A percentile compares a stretch with the other conserved stretches of the same genome.
Evolutionary conservation across 2,329 filamentous ascomycete genomes (phyloP).

Genomic region (Calonectria ilicicola): DNA sequence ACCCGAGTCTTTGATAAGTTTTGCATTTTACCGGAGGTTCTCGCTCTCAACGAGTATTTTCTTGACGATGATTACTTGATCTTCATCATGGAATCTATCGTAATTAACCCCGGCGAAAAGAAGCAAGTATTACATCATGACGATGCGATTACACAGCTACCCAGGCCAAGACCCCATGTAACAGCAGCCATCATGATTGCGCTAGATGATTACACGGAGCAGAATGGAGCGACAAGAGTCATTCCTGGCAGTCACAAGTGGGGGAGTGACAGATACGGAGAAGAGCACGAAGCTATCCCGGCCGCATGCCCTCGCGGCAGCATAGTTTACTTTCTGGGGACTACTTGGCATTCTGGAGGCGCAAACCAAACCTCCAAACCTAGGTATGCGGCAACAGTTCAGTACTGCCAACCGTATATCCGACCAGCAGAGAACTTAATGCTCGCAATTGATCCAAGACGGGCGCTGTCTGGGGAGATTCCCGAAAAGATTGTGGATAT

Average conservation of each 20-base stretch:
- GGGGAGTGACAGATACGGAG: conserved; percentile 2
- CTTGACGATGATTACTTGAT: conserved; percentile 16
- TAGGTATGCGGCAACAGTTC: conserved; percentile 15
- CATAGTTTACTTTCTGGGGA: conserved; percentile 17
- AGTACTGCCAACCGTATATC: conserved; percentile 22
- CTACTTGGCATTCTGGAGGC: conserved; percentile 18
- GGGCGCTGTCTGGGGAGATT: conserved; percentile 18
- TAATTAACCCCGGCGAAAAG: conserved; percentile 20
- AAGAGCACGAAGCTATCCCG: conserved; percentile 13
- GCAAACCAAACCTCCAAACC: conserved; percentile 8
- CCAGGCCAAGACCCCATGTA: conserved; percentile 7
- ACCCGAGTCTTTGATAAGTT: conserved; percentile 22
- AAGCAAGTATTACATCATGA: conserved; percentile 21
- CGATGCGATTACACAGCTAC: conserved; percentile 7
- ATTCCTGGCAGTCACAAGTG: conserved; percentile 19
- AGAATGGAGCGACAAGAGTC: conserved; percentile 15
- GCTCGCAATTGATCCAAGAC: conserved; percentile 13
- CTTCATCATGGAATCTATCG: conserved; percentile 22
- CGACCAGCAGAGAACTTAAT: conserved; percentile 20
- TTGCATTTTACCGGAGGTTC: conserved; percentile 6
- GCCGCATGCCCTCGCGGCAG: conserved; percentile 16
- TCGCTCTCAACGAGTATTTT: conserved; percentile 18
- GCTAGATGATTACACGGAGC: conserved; percentile 21
- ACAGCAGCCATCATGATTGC: conserved; percentile 17
- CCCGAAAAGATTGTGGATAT: conserved; percentile 21